Conservation (phyloP, 768 basidiomycete species). For the Psilocybe cyanescens region DNA sequence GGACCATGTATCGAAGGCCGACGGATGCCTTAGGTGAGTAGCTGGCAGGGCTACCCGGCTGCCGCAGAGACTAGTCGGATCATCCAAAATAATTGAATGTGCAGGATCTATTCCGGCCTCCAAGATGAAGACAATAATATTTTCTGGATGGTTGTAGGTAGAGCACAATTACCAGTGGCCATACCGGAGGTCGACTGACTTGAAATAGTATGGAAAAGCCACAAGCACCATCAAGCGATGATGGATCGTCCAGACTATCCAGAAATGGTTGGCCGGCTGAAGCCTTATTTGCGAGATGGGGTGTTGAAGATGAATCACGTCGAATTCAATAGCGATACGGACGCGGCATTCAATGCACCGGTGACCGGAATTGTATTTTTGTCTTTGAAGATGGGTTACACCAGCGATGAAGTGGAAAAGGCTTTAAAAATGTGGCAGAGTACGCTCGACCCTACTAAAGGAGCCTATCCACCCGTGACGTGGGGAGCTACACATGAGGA, state of each 20-base stretch:
- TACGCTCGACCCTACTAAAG: neutral
- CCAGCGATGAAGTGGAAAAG: neutral
- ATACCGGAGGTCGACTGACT: neutral
- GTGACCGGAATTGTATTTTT: conserved; percentile 3
- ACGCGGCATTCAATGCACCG: conserved; percentile 4
- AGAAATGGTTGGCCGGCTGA: conserved; percentile 5
- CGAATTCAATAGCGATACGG: conserved; percentile 5
- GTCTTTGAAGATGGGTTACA: neutral
- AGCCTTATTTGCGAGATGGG: conserved; percentile 3
- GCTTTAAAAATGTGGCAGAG: neutral
- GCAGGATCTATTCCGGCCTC: neutral
- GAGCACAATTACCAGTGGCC: neutral
- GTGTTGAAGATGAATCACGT: conserved; percentile 9
- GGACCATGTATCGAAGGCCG: conserved; percentile 5
- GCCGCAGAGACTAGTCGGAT: neutral
- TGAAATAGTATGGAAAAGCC: conserved; percentile 4
- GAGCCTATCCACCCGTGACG: conserved; percentile 1
- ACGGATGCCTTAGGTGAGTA: conserved; percentile 4
- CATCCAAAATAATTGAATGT: neutral
- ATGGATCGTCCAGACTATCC: conserved; percentile 9
- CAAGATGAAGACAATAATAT: conserved; percentile 2
- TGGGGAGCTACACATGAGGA: conserved; percentile 5
- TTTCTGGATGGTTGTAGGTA: conserved; percentile 10
- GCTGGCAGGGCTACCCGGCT: neutral
- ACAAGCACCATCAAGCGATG: conserved; percentile 7